A percentile compares a stretch with the other conserved stretches of the same genome.
Conservation (phyloP, 2,329 filamentous ascomycete species). For the Sordariomycetes sp. region DNA sequence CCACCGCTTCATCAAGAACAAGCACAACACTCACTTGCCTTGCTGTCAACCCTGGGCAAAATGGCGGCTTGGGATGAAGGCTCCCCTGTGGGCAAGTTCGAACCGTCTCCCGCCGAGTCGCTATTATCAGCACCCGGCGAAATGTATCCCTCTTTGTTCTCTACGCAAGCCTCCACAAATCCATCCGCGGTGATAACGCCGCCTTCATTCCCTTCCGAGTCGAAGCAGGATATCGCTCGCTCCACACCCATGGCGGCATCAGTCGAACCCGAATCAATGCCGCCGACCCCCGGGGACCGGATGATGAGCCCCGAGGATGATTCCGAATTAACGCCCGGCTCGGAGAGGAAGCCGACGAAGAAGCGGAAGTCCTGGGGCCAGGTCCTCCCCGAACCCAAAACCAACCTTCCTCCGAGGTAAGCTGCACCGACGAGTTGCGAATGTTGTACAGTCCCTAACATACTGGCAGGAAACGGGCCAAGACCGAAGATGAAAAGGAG, state of each 20-base stretch:
- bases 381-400: slow-evolving; percentile 92
- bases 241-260: slow-evolving; percentile 10
- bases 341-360: slow-evolving; percentile 67
- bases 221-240: slow-evolving; percentile 12
- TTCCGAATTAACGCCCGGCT: slow-evolving; percentile 5
- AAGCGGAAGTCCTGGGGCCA: slow-evolving; percentile 99
- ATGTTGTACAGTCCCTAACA: slow-evolving; percentile 13
- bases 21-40: neutral
- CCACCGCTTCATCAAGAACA: neutral
- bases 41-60: neutral
- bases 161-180: slow-evolving; percentile 24
- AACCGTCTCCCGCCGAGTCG: slow-evolving; percentile 43
- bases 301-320: no score
- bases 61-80: neutral
- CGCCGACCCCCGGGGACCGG: slow-evolving; percentile 8
- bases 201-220: slow-evolving; percentile 23
- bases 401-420: slow-evolving; percentile 83
- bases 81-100: slow-evolving; percentile 35
- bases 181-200: slow-evolving; percentile 40
- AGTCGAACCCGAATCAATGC: slow-evolving; percentile 7
- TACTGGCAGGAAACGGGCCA: slow-evolving; percentile 63
- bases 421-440: slow-evolving; percentile 10
- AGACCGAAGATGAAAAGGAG: slow-evolving; percentile 98
- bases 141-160: slow-evolving; percentile 36
- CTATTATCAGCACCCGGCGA: slow-evolving; percentile 39